phyloP scores from a whole-genome alignment of 345 rosid genomes.

The Excoecaria agallocha region DNA sequence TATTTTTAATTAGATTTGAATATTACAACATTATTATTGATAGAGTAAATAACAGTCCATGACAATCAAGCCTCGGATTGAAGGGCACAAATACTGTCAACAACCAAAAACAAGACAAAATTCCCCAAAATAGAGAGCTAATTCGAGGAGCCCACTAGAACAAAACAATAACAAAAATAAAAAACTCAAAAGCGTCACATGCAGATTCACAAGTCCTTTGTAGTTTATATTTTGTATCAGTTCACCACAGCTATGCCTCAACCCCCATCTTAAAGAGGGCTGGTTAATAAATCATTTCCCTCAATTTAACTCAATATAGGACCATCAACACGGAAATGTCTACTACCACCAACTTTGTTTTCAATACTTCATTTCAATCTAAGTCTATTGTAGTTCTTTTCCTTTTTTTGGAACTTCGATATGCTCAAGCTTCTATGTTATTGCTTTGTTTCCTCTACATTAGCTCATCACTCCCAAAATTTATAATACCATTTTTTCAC shows the following conservation, averaged over 20 bases:
- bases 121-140: too few relatives aligned
- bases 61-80: too few relatives aligned
- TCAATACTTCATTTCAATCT: neutral
- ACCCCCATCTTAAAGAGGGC: neutral
- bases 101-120: too few relatives aligned
- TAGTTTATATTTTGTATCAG: neutral
- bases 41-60: too few relatives aligned
- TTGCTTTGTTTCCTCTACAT: too few relatives aligned
- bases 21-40: too few relatives aligned
- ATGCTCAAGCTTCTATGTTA: neutral
- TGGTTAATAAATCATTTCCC: neutral
- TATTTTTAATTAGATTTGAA: too few relatives aligned
- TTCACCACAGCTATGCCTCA: neutral
- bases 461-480: neutral
- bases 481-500: neutral
- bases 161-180: too few relatives aligned
- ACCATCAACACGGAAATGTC: neutral
- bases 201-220: neutral
- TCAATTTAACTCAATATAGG: neutral
- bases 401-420: too few relatives aligned
- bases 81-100: too few relatives aligned
- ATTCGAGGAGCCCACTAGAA: too few relatives aligned
- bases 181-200: too few relatives aligned
- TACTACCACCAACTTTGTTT: neutral
- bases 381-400: neutral